These are phyloP conservation scores for Trypanosoma lewisi DNA, from an alignment of 208 protist genomes.

Conservation along the genomic window DNA sequence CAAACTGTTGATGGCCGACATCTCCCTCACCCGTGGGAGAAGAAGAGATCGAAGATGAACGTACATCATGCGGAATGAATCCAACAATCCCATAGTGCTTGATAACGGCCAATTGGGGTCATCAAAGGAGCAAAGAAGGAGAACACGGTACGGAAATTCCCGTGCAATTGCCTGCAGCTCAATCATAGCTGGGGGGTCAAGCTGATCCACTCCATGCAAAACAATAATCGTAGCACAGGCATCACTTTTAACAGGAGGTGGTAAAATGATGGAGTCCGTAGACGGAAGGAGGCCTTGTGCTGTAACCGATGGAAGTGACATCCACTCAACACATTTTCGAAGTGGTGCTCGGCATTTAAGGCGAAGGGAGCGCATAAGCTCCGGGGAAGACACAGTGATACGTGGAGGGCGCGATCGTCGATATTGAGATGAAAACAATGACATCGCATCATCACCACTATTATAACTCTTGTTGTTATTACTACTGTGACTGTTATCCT, in stretches of 20 bases:
- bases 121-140: constrained; percentile 52
- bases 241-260: not conserved
- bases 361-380: constrained; percentile 14
- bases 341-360: constrained; percentile 20
- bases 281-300: constrained; percentile 12
- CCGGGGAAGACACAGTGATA: constrained; percentile 13
- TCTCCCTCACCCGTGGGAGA: constrained; percentile 65
- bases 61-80: constrained; percentile 34
- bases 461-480: not conserved
- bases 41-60: constrained; percentile 61
- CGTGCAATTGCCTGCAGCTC: constrained; percentile 46
- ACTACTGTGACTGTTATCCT: not conserved
- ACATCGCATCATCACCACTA: not conserved
- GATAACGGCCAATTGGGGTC: constrained; percentile 50
- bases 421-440: not conserved
- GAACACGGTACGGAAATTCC: constrained; percentile 34
- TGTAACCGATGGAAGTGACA: constrained; percentile 20
- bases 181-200: constrained; percentile 34
- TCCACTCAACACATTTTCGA: constrained; percentile 20
- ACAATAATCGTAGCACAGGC: constrained; percentile 42
- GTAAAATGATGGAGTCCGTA: constrained; percentile 4
- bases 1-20: constrained; percentile 38
- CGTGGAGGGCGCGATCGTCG: constrained; percentile 1
- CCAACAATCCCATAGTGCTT: constrained; percentile 29
- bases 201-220: constrained; percentile 63